phyloP scores from a whole-genome alignment of 2,329 filamentous ascomycete genomes.

The Fusarium clavum region DNA sequence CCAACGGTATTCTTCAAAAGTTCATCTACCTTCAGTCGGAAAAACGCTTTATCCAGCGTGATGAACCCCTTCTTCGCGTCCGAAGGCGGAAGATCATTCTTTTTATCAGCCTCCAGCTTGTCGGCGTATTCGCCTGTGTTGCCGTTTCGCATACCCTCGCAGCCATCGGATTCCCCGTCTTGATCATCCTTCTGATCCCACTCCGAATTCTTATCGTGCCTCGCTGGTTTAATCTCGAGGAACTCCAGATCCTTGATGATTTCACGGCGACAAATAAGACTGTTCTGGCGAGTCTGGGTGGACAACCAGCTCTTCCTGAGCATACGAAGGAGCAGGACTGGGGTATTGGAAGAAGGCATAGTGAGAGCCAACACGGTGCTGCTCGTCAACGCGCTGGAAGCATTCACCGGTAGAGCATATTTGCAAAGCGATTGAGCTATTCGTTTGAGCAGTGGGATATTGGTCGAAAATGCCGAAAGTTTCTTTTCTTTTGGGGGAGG shows the following conservation, averaged over 20 bases:
- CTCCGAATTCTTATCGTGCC: neutral
- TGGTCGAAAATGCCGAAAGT: neutral
- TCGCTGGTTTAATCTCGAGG: neutral
- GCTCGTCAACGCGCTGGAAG: neutral
- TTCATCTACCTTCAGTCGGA: constrained; percentile 4
- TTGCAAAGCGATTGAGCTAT: neutral
- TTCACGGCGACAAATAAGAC: constrained; percentile 3
- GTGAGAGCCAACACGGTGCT: neutral
- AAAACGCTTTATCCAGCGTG: neutral
- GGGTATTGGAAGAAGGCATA: neutral
- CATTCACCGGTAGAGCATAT: neutral
- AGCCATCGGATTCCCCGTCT: neutral
- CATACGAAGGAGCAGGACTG: neutral
- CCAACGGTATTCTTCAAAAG: constrained; percentile 4
- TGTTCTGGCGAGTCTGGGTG: neutral
- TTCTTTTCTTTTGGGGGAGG: too few relatives aligned
- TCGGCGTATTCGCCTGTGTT: neutral
- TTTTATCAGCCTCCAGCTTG: neutral
- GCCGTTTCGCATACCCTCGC: neutral
- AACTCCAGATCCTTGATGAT: neutral
- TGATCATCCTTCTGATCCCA: neutral
- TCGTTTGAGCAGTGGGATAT: neutral
- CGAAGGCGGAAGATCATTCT: neutral
- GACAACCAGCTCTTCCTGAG: neutral
- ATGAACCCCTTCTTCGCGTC: constrained; percentile 1